Evolutionary conservation across 495 filamentous ascomycete genomes (phyloP).

Genomic region (Entonaema liquescens): DNA sequence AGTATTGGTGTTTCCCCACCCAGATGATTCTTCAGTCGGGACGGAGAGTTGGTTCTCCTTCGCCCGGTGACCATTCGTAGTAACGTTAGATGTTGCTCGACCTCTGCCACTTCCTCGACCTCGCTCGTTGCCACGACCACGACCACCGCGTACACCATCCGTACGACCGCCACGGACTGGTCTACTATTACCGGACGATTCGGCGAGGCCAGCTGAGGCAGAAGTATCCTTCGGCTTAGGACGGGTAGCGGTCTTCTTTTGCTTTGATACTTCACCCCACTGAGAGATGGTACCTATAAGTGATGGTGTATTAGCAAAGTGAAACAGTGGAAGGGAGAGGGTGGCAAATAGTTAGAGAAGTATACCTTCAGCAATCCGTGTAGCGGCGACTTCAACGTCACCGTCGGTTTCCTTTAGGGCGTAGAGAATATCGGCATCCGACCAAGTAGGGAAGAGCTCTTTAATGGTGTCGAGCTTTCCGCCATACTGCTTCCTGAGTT

Average conservation of each 20-base stretch:
- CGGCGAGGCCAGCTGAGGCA: slow-evolving; percentile 61
- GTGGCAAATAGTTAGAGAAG: neutral
- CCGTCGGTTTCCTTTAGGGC: slow-evolving; percentile 92
- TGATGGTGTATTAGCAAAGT: slow-evolving; percentile 40
- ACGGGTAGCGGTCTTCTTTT: slow-evolving; percentile 80
- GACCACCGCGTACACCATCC: slow-evolving; percentile 74
- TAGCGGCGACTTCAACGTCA: slow-evolving; percentile 82
- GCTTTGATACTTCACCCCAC: slow-evolving; percentile 96
- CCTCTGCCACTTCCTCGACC: slow-evolving; percentile 58
- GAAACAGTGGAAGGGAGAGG: slow-evolving; percentile 27
- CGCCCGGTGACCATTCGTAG: slow-evolving; percentile 58
- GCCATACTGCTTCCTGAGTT: slow-evolving; percentile 89
- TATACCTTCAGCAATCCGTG: slow-evolving; percentile 91
- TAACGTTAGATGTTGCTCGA: slow-evolving; percentile 65
- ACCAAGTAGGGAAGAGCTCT: slow-evolving; percentile 93
- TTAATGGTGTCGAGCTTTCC: slow-evolving; percentile 76
- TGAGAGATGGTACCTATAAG: slow-evolving; percentile 81
- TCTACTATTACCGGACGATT: slow-evolving; percentile 55
- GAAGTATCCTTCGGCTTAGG: slow-evolving; percentile 82
- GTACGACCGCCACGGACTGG: slow-evolving; percentile 70
- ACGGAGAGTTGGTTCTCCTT: slow-evolving; percentile 61
- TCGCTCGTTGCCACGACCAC: slow-evolving; percentile 56
- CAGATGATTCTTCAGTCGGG: slow-evolving; percentile 58
- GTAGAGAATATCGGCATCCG: slow-evolving; percentile 88
- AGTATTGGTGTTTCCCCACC: slow-evolving; percentile 49